Conservation (phyloP, 176 grass and related monocot species). For the Cenchrus americanus region DNA sequence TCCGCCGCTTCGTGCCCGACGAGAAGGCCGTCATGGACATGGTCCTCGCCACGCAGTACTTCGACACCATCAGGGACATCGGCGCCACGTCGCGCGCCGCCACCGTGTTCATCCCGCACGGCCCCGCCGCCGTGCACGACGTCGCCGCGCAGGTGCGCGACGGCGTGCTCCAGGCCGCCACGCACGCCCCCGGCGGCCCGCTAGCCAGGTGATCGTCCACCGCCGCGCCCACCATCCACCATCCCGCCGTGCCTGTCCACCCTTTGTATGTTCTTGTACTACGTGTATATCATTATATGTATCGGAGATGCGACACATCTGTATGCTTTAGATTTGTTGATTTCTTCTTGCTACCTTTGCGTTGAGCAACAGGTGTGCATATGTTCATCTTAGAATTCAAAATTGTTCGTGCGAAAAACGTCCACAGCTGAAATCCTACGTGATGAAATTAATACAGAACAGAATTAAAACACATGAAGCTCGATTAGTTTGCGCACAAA, state of each 20-base stretch:
- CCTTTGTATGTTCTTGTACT: not conserved
- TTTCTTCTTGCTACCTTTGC: not conserved
- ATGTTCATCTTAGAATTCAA: too few relatives aligned
- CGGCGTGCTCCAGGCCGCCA: conserved; percentile 47
- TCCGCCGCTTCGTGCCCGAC: conserved; percentile 39
- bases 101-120: conserved; percentile 62
- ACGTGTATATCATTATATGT: not conserved
- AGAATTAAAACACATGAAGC: not conserved
- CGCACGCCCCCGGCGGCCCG: not conserved
- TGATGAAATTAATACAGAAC: not conserved
- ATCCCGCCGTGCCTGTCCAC: too few relatives aligned
- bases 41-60: conserved; percentile 67
- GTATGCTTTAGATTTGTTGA: not conserved
- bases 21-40: conserved; percentile 64
- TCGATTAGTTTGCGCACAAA: not conserved
- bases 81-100: conserved; percentile 43
- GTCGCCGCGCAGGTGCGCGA: conserved; percentile 53
- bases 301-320: not conserved
- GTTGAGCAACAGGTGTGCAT: not conserved
- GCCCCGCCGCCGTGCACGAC: conserved; percentile 47
- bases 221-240: too few relatives aligned
- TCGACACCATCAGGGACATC: conserved; percentile 62
- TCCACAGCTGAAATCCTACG: not conserved
- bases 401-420: not conserved
- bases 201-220: not conserved